These are phyloP conservation scores for Parietaria judaica DNA, from an alignment of 306 rosid species.

Conservation along the genomic window DNA sequence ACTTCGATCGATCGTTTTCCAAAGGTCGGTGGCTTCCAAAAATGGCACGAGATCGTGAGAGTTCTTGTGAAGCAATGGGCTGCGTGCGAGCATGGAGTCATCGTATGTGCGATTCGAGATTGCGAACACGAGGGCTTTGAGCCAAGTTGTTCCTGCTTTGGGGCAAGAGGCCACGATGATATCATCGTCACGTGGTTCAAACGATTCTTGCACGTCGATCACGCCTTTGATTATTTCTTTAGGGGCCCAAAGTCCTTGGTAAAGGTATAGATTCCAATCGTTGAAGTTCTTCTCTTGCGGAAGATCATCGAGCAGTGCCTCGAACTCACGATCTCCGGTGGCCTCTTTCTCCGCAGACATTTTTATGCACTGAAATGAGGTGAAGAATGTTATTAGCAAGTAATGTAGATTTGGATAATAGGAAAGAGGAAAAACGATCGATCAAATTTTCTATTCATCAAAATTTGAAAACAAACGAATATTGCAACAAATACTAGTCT, in stretches of 20 bases:
- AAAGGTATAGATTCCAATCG: not conserved
- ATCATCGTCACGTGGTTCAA: slow-evolving; percentile 11
- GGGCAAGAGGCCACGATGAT: slow-evolving; percentile 7
- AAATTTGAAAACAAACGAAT: too few relatives aligned
- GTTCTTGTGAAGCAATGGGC: slow-evolving; percentile 3
- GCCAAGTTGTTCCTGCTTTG: slow-evolving; percentile 22
- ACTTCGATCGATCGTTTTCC: too few relatives aligned
- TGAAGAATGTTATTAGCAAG: too few relatives aligned
- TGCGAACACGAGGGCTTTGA: slow-evolving; percentile 15
- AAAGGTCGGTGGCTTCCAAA: too few relatives aligned
- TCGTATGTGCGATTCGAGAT: not conserved
- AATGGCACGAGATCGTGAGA: not conserved
- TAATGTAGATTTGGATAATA: too few relatives aligned
- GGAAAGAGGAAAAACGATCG: too few relatives aligned
- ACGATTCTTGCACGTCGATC: slow-evolving; percentile 1
- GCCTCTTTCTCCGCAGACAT: not conserved
- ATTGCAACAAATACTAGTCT: too few relatives aligned
- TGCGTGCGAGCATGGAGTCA: not conserved
- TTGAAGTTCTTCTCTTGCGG: not conserved
- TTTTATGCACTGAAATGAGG: too few relatives aligned
- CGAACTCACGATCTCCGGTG: not conserved
- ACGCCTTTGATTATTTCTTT: not conserved
- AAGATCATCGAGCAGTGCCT: not conserved
- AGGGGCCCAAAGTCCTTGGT: slow-evolving; percentile 15
- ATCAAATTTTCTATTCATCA: too few relatives aligned